A percentile compares a stretch with the other conserved stretches of the same genome.
Conservation (phyloP, 257 asterid genomes). For the Osmanthus fragrans region DNA sequence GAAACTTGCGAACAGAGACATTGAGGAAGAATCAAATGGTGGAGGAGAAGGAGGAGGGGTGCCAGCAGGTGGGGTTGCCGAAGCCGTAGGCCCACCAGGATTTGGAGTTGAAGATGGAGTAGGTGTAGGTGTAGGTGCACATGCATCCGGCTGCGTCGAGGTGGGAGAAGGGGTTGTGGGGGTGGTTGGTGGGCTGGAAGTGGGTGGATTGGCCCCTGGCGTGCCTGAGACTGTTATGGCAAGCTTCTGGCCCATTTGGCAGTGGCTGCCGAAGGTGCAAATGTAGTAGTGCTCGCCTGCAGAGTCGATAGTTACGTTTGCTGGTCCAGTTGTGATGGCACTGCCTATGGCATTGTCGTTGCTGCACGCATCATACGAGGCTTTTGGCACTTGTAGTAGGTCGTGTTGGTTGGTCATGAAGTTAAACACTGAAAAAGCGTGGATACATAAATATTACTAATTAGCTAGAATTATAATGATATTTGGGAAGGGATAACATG, state of each 20-base stretch:
- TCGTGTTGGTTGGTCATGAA: constrained; percentile 41
- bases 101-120: constrained; percentile 9
- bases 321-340: constrained; percentile 34
- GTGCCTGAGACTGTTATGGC: constrained; percentile 35
- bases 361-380: constrained; percentile 46
- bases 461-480: no score
- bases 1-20: constrained; percentile 14
- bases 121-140: constrained; percentile 34
- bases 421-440: constrained; percentile 34
- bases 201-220: constrained; percentile 37
- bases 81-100: constrained; percentile 2
- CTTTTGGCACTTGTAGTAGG: constrained; percentile 36
- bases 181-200: constrained; percentile 7
- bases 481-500: no score
- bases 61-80: background rate
- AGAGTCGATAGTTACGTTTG: constrained; percentile 39
- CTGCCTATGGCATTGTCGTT: constrained; percentile 31
- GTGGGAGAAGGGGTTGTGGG: constrained; percentile 27
- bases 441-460: background rate
- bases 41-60: background rate
- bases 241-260: constrained; percentile 44
- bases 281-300: constrained; percentile 47
- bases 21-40: constrained; percentile 22
- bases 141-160: constrained; percentile 28
- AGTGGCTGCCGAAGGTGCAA: constrained; percentile 49